Evolutionary conservation across 2,329 filamentous ascomycete species (phyloP), one percentile per base, ranked within the genome.

Genomic region (Colletotrichum melonis): DNA sequence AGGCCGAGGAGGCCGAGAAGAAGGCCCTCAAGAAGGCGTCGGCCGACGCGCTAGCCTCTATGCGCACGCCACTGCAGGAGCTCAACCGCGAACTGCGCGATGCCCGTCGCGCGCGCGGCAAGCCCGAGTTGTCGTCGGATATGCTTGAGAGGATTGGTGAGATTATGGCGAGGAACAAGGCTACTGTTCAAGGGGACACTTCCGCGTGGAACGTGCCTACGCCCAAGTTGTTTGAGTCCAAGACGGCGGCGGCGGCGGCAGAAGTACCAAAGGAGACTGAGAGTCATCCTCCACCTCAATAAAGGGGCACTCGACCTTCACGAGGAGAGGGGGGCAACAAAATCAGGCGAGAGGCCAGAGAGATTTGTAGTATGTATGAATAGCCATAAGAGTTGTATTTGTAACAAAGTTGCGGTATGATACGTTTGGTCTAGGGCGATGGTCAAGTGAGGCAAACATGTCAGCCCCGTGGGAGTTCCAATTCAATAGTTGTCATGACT

Each of bases 91-190:
- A 84, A 82, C 85, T 88, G 80, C 86, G 86, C 77, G 85, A 84
- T 71, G 80, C 84, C 73, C 88, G 87, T 77, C 87, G 85, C 71
- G 85, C 85, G 62, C 83, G 84, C 73, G 89, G 89, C 77, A 86
- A 90, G 82, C 89, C 89, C 12, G 84, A 86, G 78, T 85, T 92
- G 69, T 85, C 88, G 26, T 81, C 88, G 57, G 87, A 88, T 77
- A 90, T 92, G 88, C 81, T 92, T 79, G 88, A 88, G 80, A 89
- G 87, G 84, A 88, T 92, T 78, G 90, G 90, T 76, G 84, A 89
- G 82, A 81, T 91, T 76, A 91, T 92, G 82, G 88, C 88, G 46
- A 83, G 82, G 81, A 91, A 89, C 79, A 85, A 86, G 79, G 81
- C 83, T 69, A 79, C 11, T 6, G 19, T 22, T 49, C 19, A 7